phyloP scores from a whole-genome alignment of 2,329 filamentous ascomycete genomes.

The Purpureocillium lavendulum region DNA sequence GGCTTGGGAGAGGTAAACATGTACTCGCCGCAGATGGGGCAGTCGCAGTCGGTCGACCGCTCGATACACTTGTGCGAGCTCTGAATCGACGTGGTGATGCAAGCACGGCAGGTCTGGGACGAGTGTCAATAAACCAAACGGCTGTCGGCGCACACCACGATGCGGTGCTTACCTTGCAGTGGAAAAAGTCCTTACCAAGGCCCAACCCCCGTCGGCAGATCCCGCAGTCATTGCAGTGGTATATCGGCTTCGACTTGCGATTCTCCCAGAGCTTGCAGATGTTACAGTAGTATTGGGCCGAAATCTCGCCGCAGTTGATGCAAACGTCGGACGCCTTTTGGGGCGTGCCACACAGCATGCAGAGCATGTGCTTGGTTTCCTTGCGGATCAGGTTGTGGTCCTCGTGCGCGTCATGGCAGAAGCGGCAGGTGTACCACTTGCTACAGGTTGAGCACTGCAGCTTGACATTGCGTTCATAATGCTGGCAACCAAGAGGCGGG shows the following conservation, averaged over 20 bases:
- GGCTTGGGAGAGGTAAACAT: conserved; percentile 86
- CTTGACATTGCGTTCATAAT: conserved; percentile 95
- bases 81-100: conserved; percentile 81
- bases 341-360: conserved; percentile 85
- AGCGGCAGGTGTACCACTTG: conserved; percentile 88
- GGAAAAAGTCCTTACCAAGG: conserved; percentile 92
- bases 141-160: too few species aligned
- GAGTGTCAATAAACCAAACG: conserved; percentile 8
- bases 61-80: conserved; percentile 90
- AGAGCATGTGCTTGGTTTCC: conserved; percentile 91
- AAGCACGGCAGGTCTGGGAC: conserved; percentile 75
- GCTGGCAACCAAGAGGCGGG: conserved; percentile 67
- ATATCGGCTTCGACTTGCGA: conserved; percentile 81
- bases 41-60: conserved; percentile 87
- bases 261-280: conserved; percentile 98
- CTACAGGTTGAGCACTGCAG: conserved; percentile 85
- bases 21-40: conserved; percentile 93
- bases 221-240: conserved; percentile 92
- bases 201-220: conserved; percentile 89
- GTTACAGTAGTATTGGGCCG: conserved; percentile 86
- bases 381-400: conserved; percentile 71
- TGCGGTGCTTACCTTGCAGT: conserved; percentile 70
- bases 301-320: conserved; percentile 62
- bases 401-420: conserved; percentile 83
- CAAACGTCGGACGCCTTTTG: conserved; percentile 77